Conservation (phyloP, 495 filamentous ascomycete genomes). For the Xylaria sp. region DNA sequence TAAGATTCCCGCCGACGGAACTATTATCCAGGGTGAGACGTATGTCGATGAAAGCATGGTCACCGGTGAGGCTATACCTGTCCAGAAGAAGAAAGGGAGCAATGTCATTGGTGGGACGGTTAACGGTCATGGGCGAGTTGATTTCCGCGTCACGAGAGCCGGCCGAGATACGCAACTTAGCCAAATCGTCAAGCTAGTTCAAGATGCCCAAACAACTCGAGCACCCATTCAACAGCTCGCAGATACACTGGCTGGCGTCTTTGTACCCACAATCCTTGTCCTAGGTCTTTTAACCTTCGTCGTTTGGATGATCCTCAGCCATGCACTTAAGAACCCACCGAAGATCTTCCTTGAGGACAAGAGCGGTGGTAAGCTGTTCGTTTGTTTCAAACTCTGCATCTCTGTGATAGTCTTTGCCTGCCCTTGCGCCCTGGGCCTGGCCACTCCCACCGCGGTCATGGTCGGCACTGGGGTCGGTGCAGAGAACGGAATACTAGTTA, state of each 20-base stretch:
- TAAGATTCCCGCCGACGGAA: slow-evolving; percentile 94
- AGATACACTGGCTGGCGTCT: slow-evolving; percentile 90
- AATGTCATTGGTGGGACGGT: slow-evolving; percentile 93
- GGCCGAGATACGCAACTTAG: slow-evolving; percentile 95
- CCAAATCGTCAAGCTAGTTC: slow-evolving; percentile 96
- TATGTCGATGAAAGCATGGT: slow-evolving; percentile 99
- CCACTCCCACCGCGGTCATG: slow-evolving; percentile 97
- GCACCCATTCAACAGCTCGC: slow-evolving; percentile 96
- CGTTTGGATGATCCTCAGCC: slow-evolving; percentile 94
- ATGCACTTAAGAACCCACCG: slow-evolving; percentile 80
- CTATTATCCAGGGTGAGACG: slow-evolving; percentile 84
- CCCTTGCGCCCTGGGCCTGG: slow-evolving; percentile 91
- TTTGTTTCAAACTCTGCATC: slow-evolving; percentile 97
- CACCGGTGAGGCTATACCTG: slow-evolving; percentile 93
- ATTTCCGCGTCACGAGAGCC: slow-evolving; percentile 92
- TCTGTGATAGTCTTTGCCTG: slow-evolving; percentile 99
- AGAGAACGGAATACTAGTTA: slow-evolving; percentile 96
- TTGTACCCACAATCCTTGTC: slow-evolving; percentile 86
- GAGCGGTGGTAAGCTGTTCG: slow-evolving; percentile 90
- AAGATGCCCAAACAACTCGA: slow-evolving; percentile 92
- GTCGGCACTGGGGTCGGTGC: slow-evolving; percentile 96
- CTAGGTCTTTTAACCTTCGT: slow-evolving; percentile 87
- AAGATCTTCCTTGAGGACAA: slow-evolving; percentile 81
- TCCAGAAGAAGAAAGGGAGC: slow-evolving; percentile 83
- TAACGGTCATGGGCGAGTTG: slow-evolving; percentile 88